Evolutionary conservation across 2,329 filamentous ascomycete genomes (phyloP).

Genomic region (Raffaelea albimanens): DNA sequence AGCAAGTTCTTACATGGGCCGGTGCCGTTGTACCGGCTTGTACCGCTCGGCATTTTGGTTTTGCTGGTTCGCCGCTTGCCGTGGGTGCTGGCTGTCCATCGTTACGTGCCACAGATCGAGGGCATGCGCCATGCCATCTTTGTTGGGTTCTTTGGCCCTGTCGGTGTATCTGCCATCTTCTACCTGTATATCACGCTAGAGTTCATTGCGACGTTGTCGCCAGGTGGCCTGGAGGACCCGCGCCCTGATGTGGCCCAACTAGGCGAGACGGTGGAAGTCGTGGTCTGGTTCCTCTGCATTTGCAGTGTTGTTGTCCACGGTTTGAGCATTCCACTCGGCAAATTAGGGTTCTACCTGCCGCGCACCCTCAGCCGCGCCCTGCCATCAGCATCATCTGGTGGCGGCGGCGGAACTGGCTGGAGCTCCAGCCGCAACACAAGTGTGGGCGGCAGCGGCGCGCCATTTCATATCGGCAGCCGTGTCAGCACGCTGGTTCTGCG

Average conservation of each 20-base stretch:
- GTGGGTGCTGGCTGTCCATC: slow-evolving; percentile 64
- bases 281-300: slow-evolving; percentile 80
- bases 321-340: slow-evolving; percentile 68
- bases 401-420: not conserved
- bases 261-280: slow-evolving; percentile 55
- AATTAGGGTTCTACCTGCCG: slow-evolving; percentile 54
- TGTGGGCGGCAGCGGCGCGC: not conserved
- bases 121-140: slow-evolving; percentile 67
- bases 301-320: slow-evolving; percentile 82
- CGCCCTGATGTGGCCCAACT: slow-evolving; percentile 58
- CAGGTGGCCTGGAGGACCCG: slow-evolving; percentile 52
- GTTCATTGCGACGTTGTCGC: slow-evolving; percentile 53
- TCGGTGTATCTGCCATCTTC: slow-evolving; percentile 85
- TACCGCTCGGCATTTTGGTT: slow-evolving; percentile 65
- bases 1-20: slow-evolving; percentile 53
- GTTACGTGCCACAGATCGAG: slow-evolving; percentile 70
- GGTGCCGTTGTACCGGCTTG: slow-evolving; percentile 62
- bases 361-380: slow-evolving; percentile 47
- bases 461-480: slow-evolving; percentile 22
- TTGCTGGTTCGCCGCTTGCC: slow-evolving; percentile 70
- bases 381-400: slow-evolving; percentile 2
- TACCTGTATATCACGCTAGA: slow-evolving; percentile 77
- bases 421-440: slow-evolving; percentile 9
- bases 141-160: slow-evolving; percentile 87
- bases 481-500: slow-evolving; percentile 17